Evolutionary conservation across 1,139 yeast species (phyloP), one percentile per base, ranked within the genome.

Genomic region (Saccharomyces uvarum): DNA sequence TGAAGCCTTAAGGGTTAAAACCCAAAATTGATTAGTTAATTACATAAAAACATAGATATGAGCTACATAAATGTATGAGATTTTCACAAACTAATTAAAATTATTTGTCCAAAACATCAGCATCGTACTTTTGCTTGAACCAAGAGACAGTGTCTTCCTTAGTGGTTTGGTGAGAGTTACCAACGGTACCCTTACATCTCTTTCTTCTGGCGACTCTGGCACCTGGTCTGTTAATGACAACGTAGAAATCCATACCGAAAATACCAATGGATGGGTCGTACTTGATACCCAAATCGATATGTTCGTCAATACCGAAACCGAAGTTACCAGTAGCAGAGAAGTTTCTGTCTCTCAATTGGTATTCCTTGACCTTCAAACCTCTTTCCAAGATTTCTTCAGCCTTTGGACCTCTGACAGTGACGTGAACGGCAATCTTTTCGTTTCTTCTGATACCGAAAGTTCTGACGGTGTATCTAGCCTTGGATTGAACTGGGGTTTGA

Each of bases 211-310:
- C 84, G 69, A 93, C 88, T 83, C 99, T 90, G 83, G 84, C 87
- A 82, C 99, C 99, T 75, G 97, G 95, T 83, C 99, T 91, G 77
- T 97, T 97, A 83, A 93, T 82, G 75, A 91, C 97, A 75, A 93
- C 93, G 91, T 90, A 95, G 88, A 93, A 93, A 81, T 93, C 99
- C 99, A 93, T 93, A 85, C 99, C 99, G 91, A 93, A 95, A 78
- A 93, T 93, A 79, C 99, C 99, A 75, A 93, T 95, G 76, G 88
- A 84, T 79, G 99, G 99, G 79, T 95, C 99, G 83, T 93, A 93
- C 84, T 95, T 95, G 87, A 93, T 93, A 85, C 99, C 99, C 79
- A 93, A 86, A 79, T 93, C 99, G 74, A 93, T 93, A 86, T 93
- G 99, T 84, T 93, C 99, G 72, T 88, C 89, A 76, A 93, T 84